phyloP scores from a whole-genome alignment of 495 filamentous ascomycete genomes.

The Hypoxylon rickii region DNA sequence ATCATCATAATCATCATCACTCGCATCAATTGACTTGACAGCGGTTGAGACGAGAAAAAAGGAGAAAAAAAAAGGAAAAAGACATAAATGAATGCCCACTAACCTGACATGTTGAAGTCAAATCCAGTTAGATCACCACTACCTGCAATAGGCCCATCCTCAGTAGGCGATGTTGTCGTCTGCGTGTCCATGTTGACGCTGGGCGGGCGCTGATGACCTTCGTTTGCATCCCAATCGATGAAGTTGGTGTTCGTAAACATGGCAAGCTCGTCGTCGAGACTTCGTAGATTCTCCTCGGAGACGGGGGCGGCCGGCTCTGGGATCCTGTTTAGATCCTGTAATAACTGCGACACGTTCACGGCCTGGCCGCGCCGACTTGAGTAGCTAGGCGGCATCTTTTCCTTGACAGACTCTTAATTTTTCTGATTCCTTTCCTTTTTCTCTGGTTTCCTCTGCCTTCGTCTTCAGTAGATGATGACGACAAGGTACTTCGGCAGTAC shows the following conservation, averaged over 20 bases:
- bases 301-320: slow-evolving; percentile 66
- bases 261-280: slow-evolving; percentile 68
- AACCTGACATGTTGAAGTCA: slow-evolving; percentile 43
- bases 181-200: slow-evolving; percentile 37
- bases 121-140: slow-evolving; percentile 43
- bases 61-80: slow-evolving; percentile 12
- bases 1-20: no score
- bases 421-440: neutral
- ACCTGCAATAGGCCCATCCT: slow-evolving; percentile 36
- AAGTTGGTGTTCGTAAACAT: slow-evolving; percentile 94
- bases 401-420: neutral
- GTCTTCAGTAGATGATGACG: neutral
- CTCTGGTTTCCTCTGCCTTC: neutral
- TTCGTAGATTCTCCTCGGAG: slow-evolving; percentile 65
- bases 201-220: slow-evolving; percentile 30
- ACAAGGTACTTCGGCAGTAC: neutral
- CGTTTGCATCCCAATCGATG: slow-evolving; percentile 75
- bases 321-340: slow-evolving; percentile 83
- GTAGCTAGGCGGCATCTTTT: slow-evolving; percentile 51
- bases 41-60: neutral
- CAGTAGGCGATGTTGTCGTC: slow-evolving; percentile 41
- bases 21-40: slow-evolving; percentile 15
- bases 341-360: slow-evolving; percentile 80
- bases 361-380: slow-evolving; percentile 66
- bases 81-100: slow-evolving; percentile 26